Evolutionary conservation across 192 early-diverging fungal genomes (phyloP).

Genomic region (Podila epigama): DNA sequence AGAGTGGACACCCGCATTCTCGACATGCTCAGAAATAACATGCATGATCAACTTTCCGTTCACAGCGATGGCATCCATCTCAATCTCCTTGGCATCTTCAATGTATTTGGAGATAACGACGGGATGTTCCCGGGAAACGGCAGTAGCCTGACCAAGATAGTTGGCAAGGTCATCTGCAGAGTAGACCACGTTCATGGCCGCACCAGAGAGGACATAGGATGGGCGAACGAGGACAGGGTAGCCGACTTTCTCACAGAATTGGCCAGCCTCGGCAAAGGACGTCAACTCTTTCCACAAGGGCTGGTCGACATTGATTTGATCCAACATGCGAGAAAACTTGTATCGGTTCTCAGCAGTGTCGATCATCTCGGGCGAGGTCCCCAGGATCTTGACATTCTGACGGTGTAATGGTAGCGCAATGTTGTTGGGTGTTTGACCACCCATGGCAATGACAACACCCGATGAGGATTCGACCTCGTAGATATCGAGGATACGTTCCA

Average conservation of each 20-base stretch:
- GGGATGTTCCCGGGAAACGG: slow-evolving; percentile 92
- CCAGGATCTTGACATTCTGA: slow-evolving; percentile 92
- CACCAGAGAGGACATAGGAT: slow-evolving; percentile 97
- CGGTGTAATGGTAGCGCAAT: slow-evolving; percentile 92
- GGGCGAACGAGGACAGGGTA: slow-evolving; percentile 97
- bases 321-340: slow-evolving; percentile 97
- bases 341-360: slow-evolving; percentile 97
- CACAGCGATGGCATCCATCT: slow-evolving; percentile 96
- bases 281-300: slow-evolving; percentile 97
- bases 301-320: slow-evolving; percentile 97
- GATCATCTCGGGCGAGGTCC: slow-evolving; percentile 96
- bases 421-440: slow-evolving; percentile 98
- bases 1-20: slow-evolving; percentile 99
- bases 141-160: slow-evolving; percentile 90
- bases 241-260: slow-evolving; percentile 87
- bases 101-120: slow-evolving; percentile 99
- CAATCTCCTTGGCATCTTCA: slow-evolving; percentile 98
- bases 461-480: slow-evolving; percentile 89
- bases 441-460: slow-evolving; percentile 94
- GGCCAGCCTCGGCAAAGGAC: slow-evolving; percentile 81
- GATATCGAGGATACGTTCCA: slow-evolving; percentile 96
- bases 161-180: slow-evolving; percentile 82
- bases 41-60: slow-evolving; percentile 94
- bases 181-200: slow-evolving; percentile 97
- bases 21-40: slow-evolving; percentile 97